Percentiles rank a stretch among this genome's conserved stretches.
phyloP scores from a whole-genome alignment of 2,329 filamentous ascomycete genomes.

The Microcyclosporella mali region DNA sequence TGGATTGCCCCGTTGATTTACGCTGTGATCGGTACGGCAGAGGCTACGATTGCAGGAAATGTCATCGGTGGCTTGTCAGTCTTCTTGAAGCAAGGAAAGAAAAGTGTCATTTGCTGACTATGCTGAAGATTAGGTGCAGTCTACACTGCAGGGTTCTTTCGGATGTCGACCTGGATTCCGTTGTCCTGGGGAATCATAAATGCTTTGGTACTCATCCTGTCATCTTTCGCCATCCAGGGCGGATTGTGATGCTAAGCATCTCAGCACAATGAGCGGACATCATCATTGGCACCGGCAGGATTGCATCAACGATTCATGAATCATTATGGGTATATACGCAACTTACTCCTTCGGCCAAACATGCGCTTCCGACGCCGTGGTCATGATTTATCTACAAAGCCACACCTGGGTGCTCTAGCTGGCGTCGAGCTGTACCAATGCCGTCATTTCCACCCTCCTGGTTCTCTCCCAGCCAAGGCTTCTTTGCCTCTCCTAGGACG shows the following conservation, averaged over 20 bases:
- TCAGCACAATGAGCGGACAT: neutral
- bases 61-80: constrained; percentile 72
- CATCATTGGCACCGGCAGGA: neutral
- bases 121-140: constrained; percentile 63
- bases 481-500: constrained; percentile 78
- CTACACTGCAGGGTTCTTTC: constrained; percentile 75
- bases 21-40: constrained; percentile 62
- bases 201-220: constrained; percentile 73
- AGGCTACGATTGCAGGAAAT: constrained; percentile 74
- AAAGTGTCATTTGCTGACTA: constrained; percentile 4
- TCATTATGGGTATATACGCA: neutral
- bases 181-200: constrained; percentile 84
- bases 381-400: constrained; percentile 28
- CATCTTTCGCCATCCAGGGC: constrained; percentile 88
- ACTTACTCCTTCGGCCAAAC: neutral
- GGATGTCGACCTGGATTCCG: constrained; percentile 92
- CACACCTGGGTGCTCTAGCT: constrained; percentile 35
- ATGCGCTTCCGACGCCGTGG: neutral
- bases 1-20: constrained; percentile 71
- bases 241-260: constrained; percentile 54
- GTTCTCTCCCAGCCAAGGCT: constrained; percentile 87
- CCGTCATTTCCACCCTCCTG: constrained; percentile 78
- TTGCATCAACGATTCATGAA: neutral
- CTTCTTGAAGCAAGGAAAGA: constrained; percentile 11
- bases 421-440: constrained; percentile 76